Conservation (phyloP, 768 basidiomycete species). For the Hericium erinaceus region DNA sequence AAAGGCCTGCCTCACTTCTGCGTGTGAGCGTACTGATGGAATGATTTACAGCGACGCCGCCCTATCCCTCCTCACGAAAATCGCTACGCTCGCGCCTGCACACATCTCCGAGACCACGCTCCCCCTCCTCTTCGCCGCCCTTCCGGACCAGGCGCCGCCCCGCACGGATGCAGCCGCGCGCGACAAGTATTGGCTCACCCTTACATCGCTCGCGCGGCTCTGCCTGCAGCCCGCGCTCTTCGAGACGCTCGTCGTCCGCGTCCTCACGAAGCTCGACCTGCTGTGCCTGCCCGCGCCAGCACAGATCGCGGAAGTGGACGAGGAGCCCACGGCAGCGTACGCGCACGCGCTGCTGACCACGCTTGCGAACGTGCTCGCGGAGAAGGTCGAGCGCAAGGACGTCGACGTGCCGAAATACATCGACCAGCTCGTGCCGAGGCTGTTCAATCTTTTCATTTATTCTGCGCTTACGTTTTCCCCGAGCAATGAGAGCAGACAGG, state of each 20-base stretch:
- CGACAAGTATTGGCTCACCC: conserved; percentile 54
- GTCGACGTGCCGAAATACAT: conserved; percentile 73
- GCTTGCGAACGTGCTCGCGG: conserved; percentile 49
- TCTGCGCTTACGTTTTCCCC: conserved; percentile 23
- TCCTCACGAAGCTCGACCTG: conserved; percentile 68
- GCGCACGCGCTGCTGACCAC: conserved; percentile 74
- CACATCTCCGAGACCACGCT: conserved; percentile 69
- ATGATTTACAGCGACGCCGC: conserved; percentile 41
- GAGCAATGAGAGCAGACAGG: conserved; percentile 1
- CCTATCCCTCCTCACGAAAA: conserved; percentile 52
- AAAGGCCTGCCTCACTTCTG: conserved; percentile 15
- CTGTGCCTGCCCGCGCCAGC: conserved; percentile 36
- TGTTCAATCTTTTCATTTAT: conserved; percentile 58
- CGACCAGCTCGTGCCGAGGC: conserved; percentile 60
- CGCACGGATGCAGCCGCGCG: conserved; percentile 46
- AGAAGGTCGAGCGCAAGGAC: conserved; percentile 40
- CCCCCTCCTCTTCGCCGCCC: conserved; percentile 64
- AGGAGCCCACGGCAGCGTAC: conserved; percentile 70
- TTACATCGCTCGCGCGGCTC: conserved; percentile 61
- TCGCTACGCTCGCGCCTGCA: conserved; percentile 49
- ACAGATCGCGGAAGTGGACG: conserved; percentile 18
- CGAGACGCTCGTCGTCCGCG: conserved; percentile 69
- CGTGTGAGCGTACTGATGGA: neutral
- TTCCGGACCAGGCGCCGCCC: conserved; percentile 60
- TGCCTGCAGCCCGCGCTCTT: conserved; percentile 75